These are phyloP conservation scores for Gigaspora rosea DNA, from an alignment of 192 early-diverging fungal species.

Conservation along the genomic window DNA sequence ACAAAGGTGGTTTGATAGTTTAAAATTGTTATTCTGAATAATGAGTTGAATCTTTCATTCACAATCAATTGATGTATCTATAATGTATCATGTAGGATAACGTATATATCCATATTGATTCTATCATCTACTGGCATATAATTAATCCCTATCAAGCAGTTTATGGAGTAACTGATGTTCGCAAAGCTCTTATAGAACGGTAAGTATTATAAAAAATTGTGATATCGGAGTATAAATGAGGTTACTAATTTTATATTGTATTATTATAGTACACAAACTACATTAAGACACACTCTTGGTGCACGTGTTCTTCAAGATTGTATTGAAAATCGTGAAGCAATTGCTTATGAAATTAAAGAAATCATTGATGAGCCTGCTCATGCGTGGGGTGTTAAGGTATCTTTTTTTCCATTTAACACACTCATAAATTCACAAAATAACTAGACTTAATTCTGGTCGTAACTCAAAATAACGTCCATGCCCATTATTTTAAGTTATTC, in stretches of 20 bases:
- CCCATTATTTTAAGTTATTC: background rate
- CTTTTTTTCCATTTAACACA: too few relatives aligned
- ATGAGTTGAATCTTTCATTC: background rate
- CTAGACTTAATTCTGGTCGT: background rate
- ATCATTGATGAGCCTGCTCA: constrained; percentile 80
- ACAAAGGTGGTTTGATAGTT: constrained; percentile 54
- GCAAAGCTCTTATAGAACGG: constrained; percentile 79
- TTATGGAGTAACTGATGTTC: constrained; percentile 83
- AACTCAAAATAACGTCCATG: too few relatives aligned
- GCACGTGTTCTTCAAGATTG: constrained; percentile 81
- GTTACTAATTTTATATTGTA: background rate
- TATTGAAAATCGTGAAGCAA: constrained; percentile 87
- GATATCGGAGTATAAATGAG: background rate
- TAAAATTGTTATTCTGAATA: background rate
- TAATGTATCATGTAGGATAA: constrained; percentile 62
- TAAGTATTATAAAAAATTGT: constrained; percentile 15
- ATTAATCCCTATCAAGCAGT: constrained; percentile 77
- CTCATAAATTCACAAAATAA: background rate
- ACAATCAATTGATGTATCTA: background rate
- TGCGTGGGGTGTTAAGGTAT: constrained; percentile 78
- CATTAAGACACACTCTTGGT: constrained; percentile 82
- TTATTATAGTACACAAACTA: constrained; percentile 74
- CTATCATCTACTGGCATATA: constrained; percentile 85
- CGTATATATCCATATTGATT: constrained; percentile 80
- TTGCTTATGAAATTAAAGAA: constrained; percentile 82